These are phyloP conservation scores for Naganishia cerealis DNA, from an alignment of 1,284 basidiomycete genomes.

Conservation along the genomic window DNA sequence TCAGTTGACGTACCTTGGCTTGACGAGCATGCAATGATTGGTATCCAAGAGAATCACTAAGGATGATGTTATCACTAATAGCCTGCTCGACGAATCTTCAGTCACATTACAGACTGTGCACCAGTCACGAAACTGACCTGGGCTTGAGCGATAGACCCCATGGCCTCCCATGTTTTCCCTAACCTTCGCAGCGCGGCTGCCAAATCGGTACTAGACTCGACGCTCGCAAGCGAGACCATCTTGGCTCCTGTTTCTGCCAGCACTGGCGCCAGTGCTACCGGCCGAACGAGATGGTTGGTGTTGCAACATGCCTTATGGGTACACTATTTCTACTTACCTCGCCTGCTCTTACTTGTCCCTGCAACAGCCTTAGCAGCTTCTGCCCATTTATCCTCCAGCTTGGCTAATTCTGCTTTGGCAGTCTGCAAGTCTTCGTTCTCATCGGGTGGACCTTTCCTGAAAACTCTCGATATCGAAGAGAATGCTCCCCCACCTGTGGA, in stretches of 20 bases:
- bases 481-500: constrained; percentile 45
- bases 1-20: constrained; percentile 62
- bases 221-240: constrained; percentile 78
- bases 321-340: constrained; percentile 59
- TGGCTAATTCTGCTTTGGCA: constrained; percentile 85
- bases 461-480: constrained; percentile 51
- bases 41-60: constrained; percentile 88
- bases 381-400: constrained; percentile 82
- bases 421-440: constrained; percentile 69
- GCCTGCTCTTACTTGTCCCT: constrained; percentile 72
- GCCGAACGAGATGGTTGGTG: background rate
- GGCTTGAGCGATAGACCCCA: constrained; percentile 78
- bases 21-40: constrained; percentile 91
- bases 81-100: constrained; percentile 52
- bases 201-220: constrained; percentile 77
- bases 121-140: constrained; percentile 56
- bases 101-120: constrained; percentile 8
- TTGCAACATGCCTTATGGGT: background rate
- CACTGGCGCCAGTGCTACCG: constrained; percentile 67
- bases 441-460: constrained; percentile 50
- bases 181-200: constrained; percentile 77
- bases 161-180: constrained; percentile 77
- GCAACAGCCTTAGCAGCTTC: constrained; percentile 84
- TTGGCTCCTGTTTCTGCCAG: constrained; percentile 86
- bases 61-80: constrained; percentile 84